Conservation (phyloP, 2,329 filamentous ascomycete genomes). For the Dendrostoma leiphaemia region DNA sequence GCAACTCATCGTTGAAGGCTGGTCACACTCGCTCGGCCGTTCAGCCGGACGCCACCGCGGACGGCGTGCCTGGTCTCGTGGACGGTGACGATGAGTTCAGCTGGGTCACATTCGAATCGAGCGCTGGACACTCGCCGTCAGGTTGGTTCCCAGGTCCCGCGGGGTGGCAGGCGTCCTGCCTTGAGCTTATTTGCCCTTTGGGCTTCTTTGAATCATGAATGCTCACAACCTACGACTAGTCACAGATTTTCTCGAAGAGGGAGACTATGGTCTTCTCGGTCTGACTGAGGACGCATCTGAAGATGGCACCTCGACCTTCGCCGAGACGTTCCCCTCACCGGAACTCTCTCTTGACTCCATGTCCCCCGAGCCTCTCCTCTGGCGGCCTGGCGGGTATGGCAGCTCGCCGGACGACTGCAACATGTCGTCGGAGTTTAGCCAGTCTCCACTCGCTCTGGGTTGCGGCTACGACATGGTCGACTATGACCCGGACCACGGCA, state of each 20-base stretch:
- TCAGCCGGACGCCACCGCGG: neutral
- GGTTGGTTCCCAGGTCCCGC: conserved; percentile 2
- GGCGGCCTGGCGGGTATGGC: neutral
- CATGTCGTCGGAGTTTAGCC: neutral
- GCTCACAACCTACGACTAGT: neutral
- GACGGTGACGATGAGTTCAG: neutral
- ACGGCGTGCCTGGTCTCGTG: neutral
- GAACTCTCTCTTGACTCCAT: neutral
- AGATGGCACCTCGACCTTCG: neutral
- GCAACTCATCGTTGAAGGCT: no score
- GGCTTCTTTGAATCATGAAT: neutral
- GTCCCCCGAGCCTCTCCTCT: neutral
- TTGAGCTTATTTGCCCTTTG: no score
- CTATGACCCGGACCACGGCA: neutral
- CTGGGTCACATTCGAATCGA: neutral
- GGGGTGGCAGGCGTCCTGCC: conserved; percentile 7
- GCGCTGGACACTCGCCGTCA: neutral
- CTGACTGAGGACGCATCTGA: neutral
- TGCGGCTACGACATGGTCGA: neutral
- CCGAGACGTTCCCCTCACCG: neutral
- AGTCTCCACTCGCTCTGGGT: neutral
- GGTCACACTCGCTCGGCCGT: neutral
- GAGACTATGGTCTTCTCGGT: neutral
- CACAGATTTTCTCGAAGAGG: neutral
- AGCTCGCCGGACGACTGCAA: neutral